Evolutionary conservation across 768 basidiomycete species (phyloP).

Genomic region (Scleroderma citrinum): DNA sequence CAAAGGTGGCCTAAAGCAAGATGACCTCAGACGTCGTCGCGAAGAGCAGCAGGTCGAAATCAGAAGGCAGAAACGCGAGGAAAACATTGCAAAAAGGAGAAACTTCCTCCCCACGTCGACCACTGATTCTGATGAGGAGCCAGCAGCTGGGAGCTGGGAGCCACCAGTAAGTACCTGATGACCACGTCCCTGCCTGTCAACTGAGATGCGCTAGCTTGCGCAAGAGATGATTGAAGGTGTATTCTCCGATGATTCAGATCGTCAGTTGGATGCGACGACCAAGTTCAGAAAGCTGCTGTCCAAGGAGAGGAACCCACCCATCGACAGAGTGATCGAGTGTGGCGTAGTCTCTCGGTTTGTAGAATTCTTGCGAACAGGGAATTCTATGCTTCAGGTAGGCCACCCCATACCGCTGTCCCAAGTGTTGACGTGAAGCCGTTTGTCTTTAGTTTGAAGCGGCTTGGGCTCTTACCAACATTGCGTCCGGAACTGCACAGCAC

Average conservation of each 20-base stretch:
- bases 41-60: constrained; percentile 99
- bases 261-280: constrained; percentile 94
- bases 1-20: constrained; percentile 83
- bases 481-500: constrained; percentile 96
- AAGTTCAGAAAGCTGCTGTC: constrained; percentile 98
- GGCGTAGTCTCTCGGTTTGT: constrained; percentile 97
- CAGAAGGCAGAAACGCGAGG: constrained; percentile 95
- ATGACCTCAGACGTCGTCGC: constrained; percentile 91
- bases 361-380: constrained; percentile 77
- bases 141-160: constrained; percentile 64
- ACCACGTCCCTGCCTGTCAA: constrained; percentile 8
- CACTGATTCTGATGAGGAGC: constrained; percentile 90
- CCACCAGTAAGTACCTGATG: constrained; percentile 47
- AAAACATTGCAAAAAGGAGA: constrained; percentile 95
- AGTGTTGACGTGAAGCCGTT: constrained; percentile 7
- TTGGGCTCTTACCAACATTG: constrained; percentile 97
- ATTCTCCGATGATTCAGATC: constrained; percentile 86
- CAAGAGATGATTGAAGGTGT: constrained; percentile 93
- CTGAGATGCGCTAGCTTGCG: constrained; percentile 47
- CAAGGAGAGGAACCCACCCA: constrained; percentile 99
- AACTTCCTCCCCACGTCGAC: constrained; percentile 77
- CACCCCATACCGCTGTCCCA: neutral
- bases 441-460: constrained; percentile 83
- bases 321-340: constrained; percentile 96
- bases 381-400: constrained; percentile 79